Evolutionary conservation across 1,284 basidiomycete species (phyloP), one percentile per base, ranked within the genome.

Genomic region (Cryptococcus depauperatus): DNA sequence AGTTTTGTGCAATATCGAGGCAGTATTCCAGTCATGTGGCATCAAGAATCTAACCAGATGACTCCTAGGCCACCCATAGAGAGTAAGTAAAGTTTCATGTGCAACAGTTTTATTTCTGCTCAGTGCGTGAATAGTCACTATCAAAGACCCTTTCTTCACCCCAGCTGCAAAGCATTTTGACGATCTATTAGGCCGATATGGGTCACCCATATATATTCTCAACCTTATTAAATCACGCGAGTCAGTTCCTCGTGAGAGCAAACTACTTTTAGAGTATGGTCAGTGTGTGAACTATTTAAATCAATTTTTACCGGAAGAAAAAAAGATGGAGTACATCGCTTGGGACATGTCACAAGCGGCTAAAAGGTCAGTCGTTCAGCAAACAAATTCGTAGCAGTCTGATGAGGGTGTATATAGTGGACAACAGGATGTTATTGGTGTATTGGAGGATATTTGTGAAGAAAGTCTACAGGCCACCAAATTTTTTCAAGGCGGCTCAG

Each of bases 331-430:
- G 4, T 95, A 97, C 65, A 81, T 89, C 28, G 83, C 90, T 8
- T 98, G 91, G 88, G 95, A 98, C 68, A 96, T 98, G 86, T 84
- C 85, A 14, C 77, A 84, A 37, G 85, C 88, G 1, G 89, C 90
- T 55, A 91, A 91, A 65, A 64, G 56, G 66, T 66, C 25, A 35
- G 59, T 48, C 25, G 14, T 22, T 43, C 44, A 5, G 3, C 18
- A 14, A 4, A 14, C 10, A 23, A 8, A 13, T 13, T 23, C 25
- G 23, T 40, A 29, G 22, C 37, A 19, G 6, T 42, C 16, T 22
- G 21, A 10, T 22, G 13, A 45, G 16, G 22, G 16, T 29, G 43
- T 34, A n/a, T 9, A 2, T 26, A 91, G 87, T 72, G 91, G 91
- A 57, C 88, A 85, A 26, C 86, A 92, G 64, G 93, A 97, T 62